Evolutionary conservation across 179 eudicot species (phyloP).

Genomic region (Spergularia azorica): DNA sequence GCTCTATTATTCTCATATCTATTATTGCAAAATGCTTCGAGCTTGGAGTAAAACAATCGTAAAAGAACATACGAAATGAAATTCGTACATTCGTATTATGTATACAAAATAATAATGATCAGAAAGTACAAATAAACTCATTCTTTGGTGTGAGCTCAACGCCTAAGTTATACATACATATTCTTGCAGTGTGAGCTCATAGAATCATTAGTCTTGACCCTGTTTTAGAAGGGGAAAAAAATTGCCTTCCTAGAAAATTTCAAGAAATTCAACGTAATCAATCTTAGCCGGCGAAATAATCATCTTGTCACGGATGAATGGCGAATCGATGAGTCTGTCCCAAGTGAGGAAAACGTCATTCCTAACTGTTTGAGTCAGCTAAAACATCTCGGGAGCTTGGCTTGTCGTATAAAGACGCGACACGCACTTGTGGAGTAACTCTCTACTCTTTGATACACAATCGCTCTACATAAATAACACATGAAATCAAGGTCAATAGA

Average conservation of each 20-base stretch:
- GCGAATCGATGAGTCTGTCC: slow-evolving; percentile 14
- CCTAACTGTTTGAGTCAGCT: slow-evolving; percentile 14
- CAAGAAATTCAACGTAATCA: neutral
- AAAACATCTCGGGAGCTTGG: slow-evolving; percentile 7
- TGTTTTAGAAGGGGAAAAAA: neutral
- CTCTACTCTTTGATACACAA: slow-evolving; percentile 33
- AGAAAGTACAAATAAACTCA: too few species aligned
- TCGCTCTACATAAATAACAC: slow-evolving; percentile 32
- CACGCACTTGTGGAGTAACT: slow-evolving; percentile 15
- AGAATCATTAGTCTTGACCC: slow-evolving; percentile 2
- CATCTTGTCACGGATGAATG: slow-evolving; percentile 8
- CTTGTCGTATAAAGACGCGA: slow-evolving; percentile 9
- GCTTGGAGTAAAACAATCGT: too few species aligned
- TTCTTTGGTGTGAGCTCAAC: neutral
- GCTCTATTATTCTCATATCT: too few species aligned
- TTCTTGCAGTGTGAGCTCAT: neutral
- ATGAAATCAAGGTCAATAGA: neutral
- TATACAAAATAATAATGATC: too few species aligned
- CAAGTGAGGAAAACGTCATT: slow-evolving; percentile 4
- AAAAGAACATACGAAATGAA: too few species aligned
- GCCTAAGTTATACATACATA: neutral
- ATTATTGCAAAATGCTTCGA: too few species aligned
- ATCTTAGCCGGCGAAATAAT: slow-evolving; percentile 11
- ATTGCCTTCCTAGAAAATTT: neutral
- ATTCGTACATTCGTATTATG: too few species aligned